Conservation (phyloP, 805 yeast genomes). For the Teunomyces funiuensis region DNA sequence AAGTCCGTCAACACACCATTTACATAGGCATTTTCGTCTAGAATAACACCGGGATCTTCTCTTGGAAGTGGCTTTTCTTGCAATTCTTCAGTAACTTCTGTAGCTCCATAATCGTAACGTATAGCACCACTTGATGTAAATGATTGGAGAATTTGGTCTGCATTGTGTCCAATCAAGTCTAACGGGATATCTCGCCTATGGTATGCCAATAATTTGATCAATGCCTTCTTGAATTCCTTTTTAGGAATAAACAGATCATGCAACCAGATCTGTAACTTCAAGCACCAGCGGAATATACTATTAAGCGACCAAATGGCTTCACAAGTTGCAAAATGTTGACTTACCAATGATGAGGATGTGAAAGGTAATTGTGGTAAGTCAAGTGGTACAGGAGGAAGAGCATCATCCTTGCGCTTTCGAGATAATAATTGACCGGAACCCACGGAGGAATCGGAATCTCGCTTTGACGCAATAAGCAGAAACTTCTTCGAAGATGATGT, state of each 20-base stretch:
- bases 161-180: constrained; percentile 51
- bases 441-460: constrained; percentile 3
- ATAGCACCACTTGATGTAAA: constrained; percentile 42
- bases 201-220: constrained; percentile 50
- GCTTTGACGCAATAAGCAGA: background rate
- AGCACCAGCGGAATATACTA: constrained; percentile 55
- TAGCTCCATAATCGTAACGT: constrained; percentile 19
- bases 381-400: constrained; percentile 45
- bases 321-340: constrained; percentile 51
- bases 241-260: constrained; percentile 50
- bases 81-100: background rate
- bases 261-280: constrained; percentile 51
- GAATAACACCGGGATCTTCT: constrained; percentile 11
- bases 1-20: constrained; percentile 46
- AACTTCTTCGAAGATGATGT: constrained; percentile 5
- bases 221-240: constrained; percentile 53
- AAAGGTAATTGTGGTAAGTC: constrained; percentile 59
- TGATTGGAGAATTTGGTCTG: constrained; percentile 47
- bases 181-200: constrained; percentile 50
- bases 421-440: constrained; percentile 7
- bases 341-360: constrained; percentile 47
- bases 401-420: constrained; percentile 16
- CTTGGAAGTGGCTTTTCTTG: constrained; percentile 1
- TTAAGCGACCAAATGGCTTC: constrained; percentile 46
- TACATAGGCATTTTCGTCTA: constrained; percentile 19